phyloP scores from a whole-genome alignment of 1,284 basidiomycete genomes.

The Neotropicomus parvogracilis region DNA sequence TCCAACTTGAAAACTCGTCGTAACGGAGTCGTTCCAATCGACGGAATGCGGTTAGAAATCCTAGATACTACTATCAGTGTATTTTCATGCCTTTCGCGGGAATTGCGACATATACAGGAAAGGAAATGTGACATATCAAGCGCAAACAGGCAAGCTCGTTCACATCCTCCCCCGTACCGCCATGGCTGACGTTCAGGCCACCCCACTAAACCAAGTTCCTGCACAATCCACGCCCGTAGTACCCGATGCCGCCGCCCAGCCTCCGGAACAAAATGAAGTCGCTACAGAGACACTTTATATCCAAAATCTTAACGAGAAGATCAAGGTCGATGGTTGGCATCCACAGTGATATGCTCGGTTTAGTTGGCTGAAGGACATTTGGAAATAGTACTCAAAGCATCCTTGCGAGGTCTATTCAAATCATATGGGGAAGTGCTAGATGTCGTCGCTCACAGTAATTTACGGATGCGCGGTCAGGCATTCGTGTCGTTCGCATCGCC shows the following conservation, averaged over 20 bases:
- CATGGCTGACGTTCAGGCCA: constrained; percentile 33
- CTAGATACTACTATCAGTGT: background rate
- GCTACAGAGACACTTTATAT: constrained; percentile 90
- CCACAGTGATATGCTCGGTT: background rate
- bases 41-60: background rate
- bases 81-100: background rate
- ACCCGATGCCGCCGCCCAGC: constrained; percentile 23
- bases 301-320: constrained; percentile 97
- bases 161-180: constrained; percentile 14
- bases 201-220: constrained; percentile 29
- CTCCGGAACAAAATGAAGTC: constrained; percentile 42
- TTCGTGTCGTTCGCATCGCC: constrained; percentile 89
- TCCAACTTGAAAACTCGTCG: background rate
- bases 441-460: constrained; percentile 88
- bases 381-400: constrained; percentile 76
- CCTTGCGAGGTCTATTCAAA: constrained; percentile 87
- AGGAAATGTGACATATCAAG: constrained; percentile 15
- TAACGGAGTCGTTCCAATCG: background rate
- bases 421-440: constrained; percentile 90
- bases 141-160: constrained; percentile 11
- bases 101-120: constrained; percentile 10
- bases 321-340: constrained; percentile 75
- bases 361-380: constrained; percentile 11
- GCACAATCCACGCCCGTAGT: constrained; percentile 40
- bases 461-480: constrained; percentile 97